Conservation (phyloP, 805 yeast genomes). For the Candida parachauliodes region DNA sequence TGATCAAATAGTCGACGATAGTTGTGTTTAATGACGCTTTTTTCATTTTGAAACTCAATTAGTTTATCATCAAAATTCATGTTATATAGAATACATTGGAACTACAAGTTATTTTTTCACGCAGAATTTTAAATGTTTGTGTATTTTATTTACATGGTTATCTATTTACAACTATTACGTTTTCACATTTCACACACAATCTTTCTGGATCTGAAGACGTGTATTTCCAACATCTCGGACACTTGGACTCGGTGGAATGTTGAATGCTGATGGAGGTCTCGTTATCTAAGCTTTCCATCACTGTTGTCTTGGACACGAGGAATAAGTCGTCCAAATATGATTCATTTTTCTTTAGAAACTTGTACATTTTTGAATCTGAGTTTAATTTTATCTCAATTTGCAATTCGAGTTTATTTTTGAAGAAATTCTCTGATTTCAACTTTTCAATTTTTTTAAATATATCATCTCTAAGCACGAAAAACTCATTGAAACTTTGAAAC, state of each 20-base stretch:
- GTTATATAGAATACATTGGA: no score
- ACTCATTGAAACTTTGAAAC: slow-evolving; percentile 40
- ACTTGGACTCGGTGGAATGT: slow-evolving; percentile 52
- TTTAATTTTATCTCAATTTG: slow-evolving; percentile 26
- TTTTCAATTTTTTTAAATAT: slow-evolving; percentile 52
- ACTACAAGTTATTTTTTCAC: no score
- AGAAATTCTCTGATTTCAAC: slow-evolving; percentile 51
- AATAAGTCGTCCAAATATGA: slow-evolving; percentile 42
- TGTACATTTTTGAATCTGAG: slow-evolving; percentile 2
- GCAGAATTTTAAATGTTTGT: no score
- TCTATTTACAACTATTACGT: slow-evolving; percentile 24
- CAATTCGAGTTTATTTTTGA: slow-evolving; percentile 59
- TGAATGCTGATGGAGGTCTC: slow-evolving; percentile 25
- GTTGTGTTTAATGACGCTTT: no score
- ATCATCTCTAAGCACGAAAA: slow-evolving; percentile 48
- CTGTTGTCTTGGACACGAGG: slow-evolving; percentile 55
- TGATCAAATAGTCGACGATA: no score
- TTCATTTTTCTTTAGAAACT: slow-evolving; percentile 19
- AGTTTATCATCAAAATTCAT: no score
- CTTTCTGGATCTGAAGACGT: slow-evolving; percentile 47
- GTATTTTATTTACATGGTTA: neutral
- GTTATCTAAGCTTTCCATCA: slow-evolving; percentile 16
- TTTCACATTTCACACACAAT: slow-evolving; percentile 65
- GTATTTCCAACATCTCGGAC: slow-evolving; percentile 95
- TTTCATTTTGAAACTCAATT: no score